phyloP scores from a whole-genome alignment of 106 monocot genomes.

The Dendrobium huoshanense region DNA sequence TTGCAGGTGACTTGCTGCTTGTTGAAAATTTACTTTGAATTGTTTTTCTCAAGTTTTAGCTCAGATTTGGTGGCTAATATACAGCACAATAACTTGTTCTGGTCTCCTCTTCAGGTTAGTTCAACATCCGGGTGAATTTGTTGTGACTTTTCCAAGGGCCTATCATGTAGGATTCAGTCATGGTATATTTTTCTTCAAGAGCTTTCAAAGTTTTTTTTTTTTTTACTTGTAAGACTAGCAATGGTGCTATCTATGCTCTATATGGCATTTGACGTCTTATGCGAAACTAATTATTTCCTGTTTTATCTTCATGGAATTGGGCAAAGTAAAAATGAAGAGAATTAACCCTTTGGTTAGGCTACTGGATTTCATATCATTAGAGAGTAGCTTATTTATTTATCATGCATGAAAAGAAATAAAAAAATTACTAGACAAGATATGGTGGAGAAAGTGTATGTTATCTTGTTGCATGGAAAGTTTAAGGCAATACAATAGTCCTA shows the following conservation, averaged over 20 bases:
- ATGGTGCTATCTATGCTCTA: neutral
- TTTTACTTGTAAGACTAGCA: neutral
- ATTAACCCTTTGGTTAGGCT: neutral
- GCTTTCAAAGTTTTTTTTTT: neutral
- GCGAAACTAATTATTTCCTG: neutral
- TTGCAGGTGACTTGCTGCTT: constrained; percentile 55
- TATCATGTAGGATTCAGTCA: constrained; percentile 99
- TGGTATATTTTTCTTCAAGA: constrained; percentile 35
- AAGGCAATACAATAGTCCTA: neutral
- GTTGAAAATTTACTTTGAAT: neutral
- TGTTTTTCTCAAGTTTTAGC: neutral
- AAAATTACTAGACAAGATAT: neutral
- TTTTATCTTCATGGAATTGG: neutral
- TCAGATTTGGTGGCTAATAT: neutral
- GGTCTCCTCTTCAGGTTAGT: constrained; percentile 66
- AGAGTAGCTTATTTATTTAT: neutral
- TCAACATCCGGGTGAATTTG: constrained; percentile 96
- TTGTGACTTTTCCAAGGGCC: constrained; percentile 99
- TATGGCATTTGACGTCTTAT: neutral
- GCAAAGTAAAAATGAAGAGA: neutral
- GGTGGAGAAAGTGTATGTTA: neutral
- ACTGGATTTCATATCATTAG: neutral
- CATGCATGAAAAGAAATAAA: neutral
- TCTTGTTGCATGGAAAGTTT: neutral
- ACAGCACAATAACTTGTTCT: neutral